phyloP scores from a whole-genome alignment of 345 rosid species.

The Eucalyptus viminalis region DNA sequence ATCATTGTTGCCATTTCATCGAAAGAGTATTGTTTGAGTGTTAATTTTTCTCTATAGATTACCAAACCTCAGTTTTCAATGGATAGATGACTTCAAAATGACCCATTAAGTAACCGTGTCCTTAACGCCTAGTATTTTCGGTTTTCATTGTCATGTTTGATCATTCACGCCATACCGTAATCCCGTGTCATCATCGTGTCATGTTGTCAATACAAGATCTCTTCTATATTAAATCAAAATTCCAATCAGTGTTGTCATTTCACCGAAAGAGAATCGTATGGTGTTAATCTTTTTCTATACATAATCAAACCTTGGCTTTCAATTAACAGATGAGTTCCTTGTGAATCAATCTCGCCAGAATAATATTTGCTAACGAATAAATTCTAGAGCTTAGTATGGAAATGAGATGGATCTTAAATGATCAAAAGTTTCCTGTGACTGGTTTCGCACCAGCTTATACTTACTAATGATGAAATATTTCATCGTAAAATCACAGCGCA shows the following conservation, averaged over 20 bases:
- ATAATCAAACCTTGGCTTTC: neutral
- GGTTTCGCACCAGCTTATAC: neutral
- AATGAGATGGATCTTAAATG: neutral
- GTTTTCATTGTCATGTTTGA: neutral
- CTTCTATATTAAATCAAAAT: neutral
- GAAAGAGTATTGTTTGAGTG: neutral
- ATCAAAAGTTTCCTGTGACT: neutral
- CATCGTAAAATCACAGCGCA: neutral
- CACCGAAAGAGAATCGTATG: neutral
- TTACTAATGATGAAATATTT: neutral
- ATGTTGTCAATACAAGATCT: neutral
- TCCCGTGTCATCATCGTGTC: neutral
- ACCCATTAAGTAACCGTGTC: fast-evolving
- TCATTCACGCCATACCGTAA: neutral
- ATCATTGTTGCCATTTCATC: neutral
- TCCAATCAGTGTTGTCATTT: neutral
- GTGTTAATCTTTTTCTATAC: neutral
- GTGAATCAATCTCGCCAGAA: neutral
- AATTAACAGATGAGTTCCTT: neutral
- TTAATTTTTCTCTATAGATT: neutral
- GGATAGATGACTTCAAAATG: neutral
- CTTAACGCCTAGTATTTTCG: neutral
- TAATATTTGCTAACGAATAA: neutral
- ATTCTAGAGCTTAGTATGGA: neutral
- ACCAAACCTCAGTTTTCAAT: neutral